Conservation (phyloP, 2,329 filamentous ascomycete species). For the Waltergamsia citrina region DNA sequence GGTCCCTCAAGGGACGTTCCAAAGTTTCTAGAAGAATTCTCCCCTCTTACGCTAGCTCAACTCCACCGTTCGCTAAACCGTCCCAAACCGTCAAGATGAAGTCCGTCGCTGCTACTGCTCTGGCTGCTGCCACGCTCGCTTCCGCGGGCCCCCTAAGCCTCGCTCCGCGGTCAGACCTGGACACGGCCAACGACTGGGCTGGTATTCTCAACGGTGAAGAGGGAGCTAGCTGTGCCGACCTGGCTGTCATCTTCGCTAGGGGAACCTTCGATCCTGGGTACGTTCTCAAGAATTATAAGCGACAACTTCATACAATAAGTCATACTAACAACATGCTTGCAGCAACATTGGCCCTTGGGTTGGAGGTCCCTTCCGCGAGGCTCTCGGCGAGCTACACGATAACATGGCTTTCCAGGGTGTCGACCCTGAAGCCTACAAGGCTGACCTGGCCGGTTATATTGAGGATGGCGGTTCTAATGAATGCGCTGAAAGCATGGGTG, state of each 20-base stretch:
- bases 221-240: slow-evolving; percentile 1
- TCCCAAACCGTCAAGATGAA: slow-evolving; percentile 1
- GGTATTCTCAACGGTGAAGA: not conserved
- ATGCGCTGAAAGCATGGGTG: slow-evolving; percentile 3
- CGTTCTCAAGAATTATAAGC: not conserved
- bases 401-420: slow-evolving; percentile 7
- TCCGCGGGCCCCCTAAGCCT: not conserved
- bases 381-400: slow-evolving; percentile 1
- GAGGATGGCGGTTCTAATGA: slow-evolving; percentile 6
- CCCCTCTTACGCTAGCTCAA: no score
- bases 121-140: not conserved
- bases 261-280: slow-evolving; percentile 8
- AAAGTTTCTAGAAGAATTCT: no score
- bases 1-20: no score
- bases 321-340: not conserved
- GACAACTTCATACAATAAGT: no score
- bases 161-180: not conserved
- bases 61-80: no score
- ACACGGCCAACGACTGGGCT: not conserved
- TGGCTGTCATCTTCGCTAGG: slow-evolving; percentile 7
- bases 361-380: slow-evolving; percentile 5
- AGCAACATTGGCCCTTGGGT: slow-evolving; percentile 8
- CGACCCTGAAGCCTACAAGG: slow-evolving; percentile 4
- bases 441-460: slow-evolving; percentile 7
- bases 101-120: not conserved